Evolutionary conservation across 1,284 basidiomycete species (phyloP).

Genomic region (Golubevia sp.): DNA sequence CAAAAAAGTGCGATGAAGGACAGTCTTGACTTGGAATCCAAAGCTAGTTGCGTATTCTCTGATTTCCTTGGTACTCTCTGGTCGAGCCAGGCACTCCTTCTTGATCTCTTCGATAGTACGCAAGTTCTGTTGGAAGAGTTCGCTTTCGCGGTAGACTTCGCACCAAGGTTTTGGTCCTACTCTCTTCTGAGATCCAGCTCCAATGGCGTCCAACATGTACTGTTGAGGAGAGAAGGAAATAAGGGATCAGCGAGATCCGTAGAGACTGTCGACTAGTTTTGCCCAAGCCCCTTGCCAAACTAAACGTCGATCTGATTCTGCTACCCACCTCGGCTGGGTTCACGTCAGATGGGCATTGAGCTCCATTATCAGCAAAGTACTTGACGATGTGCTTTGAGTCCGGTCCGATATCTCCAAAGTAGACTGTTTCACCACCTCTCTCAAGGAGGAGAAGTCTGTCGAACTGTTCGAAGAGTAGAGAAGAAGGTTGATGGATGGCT

Average conservation of each 20-base stretch:
- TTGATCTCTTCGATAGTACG: conserved; percentile 21
- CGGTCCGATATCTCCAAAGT: conserved; percentile 22
- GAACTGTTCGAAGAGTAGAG: conserved; percentile 27
- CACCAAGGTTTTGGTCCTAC: conserved; percentile 29
- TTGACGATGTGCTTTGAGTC: conserved; percentile 20
- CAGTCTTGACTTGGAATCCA: conserved; percentile 14
- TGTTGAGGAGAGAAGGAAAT: conserved; percentile 33
- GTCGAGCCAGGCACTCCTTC: conserved; percentile 2
- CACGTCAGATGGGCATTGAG: neutral
- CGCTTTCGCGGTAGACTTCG: conserved; percentile 16
- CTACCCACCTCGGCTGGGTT: neutral
- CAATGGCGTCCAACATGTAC: conserved; percentile 62
- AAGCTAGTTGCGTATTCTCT: no score
- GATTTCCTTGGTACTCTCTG: no score
- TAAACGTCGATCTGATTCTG: no score
- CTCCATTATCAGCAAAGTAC: conserved; percentile 21
- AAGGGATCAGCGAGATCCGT: no score
- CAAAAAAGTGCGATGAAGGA: conserved; percentile 15
- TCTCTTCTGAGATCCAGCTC: conserved; percentile 47
- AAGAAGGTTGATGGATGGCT: conserved; percentile 37
- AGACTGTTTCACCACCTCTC: conserved; percentile 24
- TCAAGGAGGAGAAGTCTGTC: conserved; percentile 23
- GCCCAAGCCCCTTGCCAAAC: no score
- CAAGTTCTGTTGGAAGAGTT: conserved; percentile 17
- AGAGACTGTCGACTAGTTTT: no score